Evolutionary conservation across 768 basidiomycete species (phyloP), one percentile per base, ranked within the genome.

Genomic region (Trametes maxima): DNA sequence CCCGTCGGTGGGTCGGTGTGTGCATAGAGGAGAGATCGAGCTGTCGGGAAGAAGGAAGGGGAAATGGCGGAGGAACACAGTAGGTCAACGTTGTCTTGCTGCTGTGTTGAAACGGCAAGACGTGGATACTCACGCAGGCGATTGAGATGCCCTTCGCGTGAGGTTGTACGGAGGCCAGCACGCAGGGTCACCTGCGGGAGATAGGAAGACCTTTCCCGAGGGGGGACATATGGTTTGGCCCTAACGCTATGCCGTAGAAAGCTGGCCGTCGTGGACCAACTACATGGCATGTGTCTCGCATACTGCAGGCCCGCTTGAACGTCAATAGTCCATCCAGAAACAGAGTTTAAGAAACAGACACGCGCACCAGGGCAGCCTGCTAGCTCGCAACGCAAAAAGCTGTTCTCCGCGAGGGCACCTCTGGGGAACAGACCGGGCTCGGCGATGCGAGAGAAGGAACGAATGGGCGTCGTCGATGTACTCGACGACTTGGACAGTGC

Each of bases 211-310:
- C 52, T 54, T 28, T 35, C 8, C 14, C n/a, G 55, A 11, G 28
- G 3, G 11, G 10, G 49, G n/a, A 24, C 14, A 14, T 22, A 33
- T n/a, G 22, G 5, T 17, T 28, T 45, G 46, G 43, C 24, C 37
- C 40, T 40, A 13, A 19, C 12, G 11, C 61, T 53, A 59, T 59
- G 57, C 55, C 75, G 54, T 47, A 76, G 65, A 71, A 76, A 73
- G 72, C 77, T 84, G 79, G 83, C 79, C 70, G 79, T 73, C 68
- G 74, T 77, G 65, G 78, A 79, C 82, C 79, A 82, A 74, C 76
- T 81, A 80, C 86, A 87, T 88, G 78, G 86, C 88, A 90, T 89
- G 83, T 78, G 82, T 74, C 70, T 82, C 70, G 82, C 85, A 87
- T 88, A 69, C 79, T 85, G 82, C 60, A 19, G 21, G 53, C 13